Evolutionary conservation across 495 filamentous ascomycete genomes (phyloP), one percentile per base, ranked within the genome.

Genomic region (Penicillium mononematosum): DNA sequence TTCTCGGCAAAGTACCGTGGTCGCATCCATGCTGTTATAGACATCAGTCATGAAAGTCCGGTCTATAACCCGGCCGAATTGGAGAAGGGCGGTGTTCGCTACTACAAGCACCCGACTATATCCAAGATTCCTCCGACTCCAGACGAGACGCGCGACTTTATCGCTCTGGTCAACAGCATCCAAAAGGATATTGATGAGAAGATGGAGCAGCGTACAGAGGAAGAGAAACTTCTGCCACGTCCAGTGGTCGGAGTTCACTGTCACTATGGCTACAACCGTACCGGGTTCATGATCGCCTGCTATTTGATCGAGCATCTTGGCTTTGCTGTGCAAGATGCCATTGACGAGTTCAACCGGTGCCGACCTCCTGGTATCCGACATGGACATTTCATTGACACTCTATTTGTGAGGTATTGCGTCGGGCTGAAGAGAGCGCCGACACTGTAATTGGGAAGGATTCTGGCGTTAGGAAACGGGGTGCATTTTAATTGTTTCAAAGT

Each of bases 181-280:
- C 74, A 75, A 45, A 67, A 62, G 24, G 71, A 77, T n/a, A 75
- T 74, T 32, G 72, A 72, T 16, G 69, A 69, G n/a, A 59, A 62
- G 59, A 65, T 68, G 55, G 69, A 71, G 50, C 73, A 70, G 56
- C 39, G 65, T 4, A 53, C 50, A 0, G 50, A 43, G 12, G 80
- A 78, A 22, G 78, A 81, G 19, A 74, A 78, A 7, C 72, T 82
- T 50, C 32, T 58, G 27, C 69, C 76, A n/a, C 78, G 78, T 6
- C 78, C 73, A 5, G 70, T 75, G 11, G 80, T 97, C 45, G 93
- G 88, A 12, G 91, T 96, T 1, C 93, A 98, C 67, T 97, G 93
- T 64, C 93, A 98, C 64, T 97, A 98, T 60, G 93, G 92, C 0
- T 96, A 91, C 75, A 96, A 96, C 65, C 83, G 91, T 34, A 96